Conservation (phyloP, 2,329 filamentous ascomycete genomes). For the Didymella segeticola region DNA sequence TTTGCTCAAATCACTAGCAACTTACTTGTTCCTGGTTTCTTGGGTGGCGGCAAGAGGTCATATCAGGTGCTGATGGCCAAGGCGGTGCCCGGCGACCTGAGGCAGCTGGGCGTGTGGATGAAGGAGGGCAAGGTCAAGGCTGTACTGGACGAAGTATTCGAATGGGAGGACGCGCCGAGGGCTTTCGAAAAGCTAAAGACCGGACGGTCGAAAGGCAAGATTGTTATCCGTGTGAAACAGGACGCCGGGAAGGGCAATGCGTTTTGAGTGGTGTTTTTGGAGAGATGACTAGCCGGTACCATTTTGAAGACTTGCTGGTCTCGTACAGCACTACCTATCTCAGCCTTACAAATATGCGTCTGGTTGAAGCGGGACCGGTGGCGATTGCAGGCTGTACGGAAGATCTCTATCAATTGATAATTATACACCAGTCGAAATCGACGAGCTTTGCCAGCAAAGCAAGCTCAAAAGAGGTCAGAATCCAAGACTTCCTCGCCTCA, state of each 20-base stretch:
- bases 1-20: conserved; percentile 46
- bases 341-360: too few relatives aligned
- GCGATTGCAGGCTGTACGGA: too few relatives aligned
- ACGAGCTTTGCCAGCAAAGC: too few relatives aligned
- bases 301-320: too few relatives aligned
- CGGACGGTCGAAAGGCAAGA: conserved; percentile 64
- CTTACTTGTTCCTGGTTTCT: conserved; percentile 52
- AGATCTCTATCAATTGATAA: too few relatives aligned
- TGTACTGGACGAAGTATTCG: conserved; percentile 63
- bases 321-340: too few relatives aligned
- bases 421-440: too few relatives aligned
- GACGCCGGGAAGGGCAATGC: conserved; percentile 10
- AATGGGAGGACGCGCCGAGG: conserved; percentile 62
- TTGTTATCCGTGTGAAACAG: conserved; percentile 55
- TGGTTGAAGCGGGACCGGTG: too few relatives aligned
- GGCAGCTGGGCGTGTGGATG: conserved; percentile 62
- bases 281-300: not conserved
- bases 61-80: conserved; percentile 50
- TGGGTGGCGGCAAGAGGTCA: conserved; percentile 60
- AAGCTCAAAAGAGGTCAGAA: too few relatives aligned
- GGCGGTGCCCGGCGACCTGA: conserved; percentile 55
- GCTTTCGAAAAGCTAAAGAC: conserved; percentile 66
- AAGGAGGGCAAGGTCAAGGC: conserved; percentile 64
- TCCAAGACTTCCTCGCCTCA: too few relatives aligned
- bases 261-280: not conserved